These are phyloP conservation scores for Blumeria hordei DNA, from an alignment of 2,329 filamentous ascomycete genomes.

Conservation along the genomic window DNA sequence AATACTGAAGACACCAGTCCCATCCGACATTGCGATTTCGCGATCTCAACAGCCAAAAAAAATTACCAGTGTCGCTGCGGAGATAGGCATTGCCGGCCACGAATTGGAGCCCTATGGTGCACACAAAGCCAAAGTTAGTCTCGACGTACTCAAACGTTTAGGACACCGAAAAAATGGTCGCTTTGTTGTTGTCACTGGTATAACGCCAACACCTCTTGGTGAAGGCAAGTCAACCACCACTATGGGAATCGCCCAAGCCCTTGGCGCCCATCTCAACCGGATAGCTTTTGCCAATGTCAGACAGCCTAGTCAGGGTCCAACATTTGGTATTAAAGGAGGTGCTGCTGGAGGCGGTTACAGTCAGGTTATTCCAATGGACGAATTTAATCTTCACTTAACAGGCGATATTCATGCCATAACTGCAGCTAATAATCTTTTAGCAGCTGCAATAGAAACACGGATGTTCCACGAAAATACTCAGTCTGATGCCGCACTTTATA, in stretches of 20 bases:
- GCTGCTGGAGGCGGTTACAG: conserved; percentile 94
- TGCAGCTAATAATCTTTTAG: conserved; percentile 88
- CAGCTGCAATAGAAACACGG: conserved; percentile 86
- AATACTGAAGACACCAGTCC: conserved; percentile 56
- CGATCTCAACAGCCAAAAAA: conserved; percentile 76
- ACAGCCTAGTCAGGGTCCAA: conserved; percentile 90
- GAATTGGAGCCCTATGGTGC: conserved; percentile 89
- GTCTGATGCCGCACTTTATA: conserved; percentile 71
- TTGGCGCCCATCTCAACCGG: conserved; percentile 69
- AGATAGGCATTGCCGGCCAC: conserved; percentile 67
- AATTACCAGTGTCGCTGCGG: conserved; percentile 61
- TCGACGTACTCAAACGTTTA: conserved; percentile 58
- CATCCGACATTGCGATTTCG: conserved; percentile 89
- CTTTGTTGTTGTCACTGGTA: conserved; percentile 83
- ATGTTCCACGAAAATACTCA: conserved; percentile 97
- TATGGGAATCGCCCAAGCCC: conserved; percentile 77
- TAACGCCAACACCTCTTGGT: conserved; percentile 85
- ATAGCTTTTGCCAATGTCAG: conserved; percentile 91
- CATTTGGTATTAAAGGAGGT: conserved; percentile 96
- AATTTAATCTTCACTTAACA: conserved; percentile 94
- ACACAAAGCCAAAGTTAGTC: conserved; percentile 87
- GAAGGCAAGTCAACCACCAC: conserved; percentile 98
- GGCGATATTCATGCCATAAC: conserved; percentile 96
- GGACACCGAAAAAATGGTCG: conserved; percentile 70
- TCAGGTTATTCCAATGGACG: conserved; percentile 98